phyloP scores from a whole-genome alignment of 208 protist species.

The Crithidia acanthocephali region DNA sequence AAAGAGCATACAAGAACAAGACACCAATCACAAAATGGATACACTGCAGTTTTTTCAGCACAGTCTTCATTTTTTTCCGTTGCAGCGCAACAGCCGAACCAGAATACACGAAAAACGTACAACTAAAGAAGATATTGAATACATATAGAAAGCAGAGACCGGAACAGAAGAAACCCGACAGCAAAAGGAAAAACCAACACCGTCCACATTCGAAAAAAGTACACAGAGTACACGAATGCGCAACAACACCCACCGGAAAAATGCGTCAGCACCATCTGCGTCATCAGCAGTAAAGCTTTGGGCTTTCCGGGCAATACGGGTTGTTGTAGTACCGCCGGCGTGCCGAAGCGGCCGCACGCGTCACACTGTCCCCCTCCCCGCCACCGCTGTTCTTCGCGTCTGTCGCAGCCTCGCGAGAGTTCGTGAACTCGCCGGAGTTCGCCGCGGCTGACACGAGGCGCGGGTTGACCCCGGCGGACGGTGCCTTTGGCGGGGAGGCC shows the following conservation, averaged over 20 bases:
- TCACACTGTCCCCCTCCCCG: not conserved
- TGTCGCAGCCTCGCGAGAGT: too few relatives aligned
- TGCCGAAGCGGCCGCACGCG: not conserved
- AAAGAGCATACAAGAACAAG: too few relatives aligned
- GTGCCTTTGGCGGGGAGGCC: constrained; percentile 1
- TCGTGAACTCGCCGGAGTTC: not conserved
- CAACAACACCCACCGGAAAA: not conserved
- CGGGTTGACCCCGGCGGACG: not conserved
- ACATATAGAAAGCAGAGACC: too few relatives aligned
- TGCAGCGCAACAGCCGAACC: too few relatives aligned
- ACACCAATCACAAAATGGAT: too few relatives aligned
- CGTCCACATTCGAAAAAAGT: not conserved
- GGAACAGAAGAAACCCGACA: too few relatives aligned
- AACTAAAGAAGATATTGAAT: too few relatives aligned
- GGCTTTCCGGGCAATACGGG: constrained; percentile 21
- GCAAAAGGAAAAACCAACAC: too few relatives aligned
- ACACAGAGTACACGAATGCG: not conserved
- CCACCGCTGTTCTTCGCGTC: not conserved
- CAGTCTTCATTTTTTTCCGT: too few relatives aligned
- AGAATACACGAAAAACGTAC: too few relatives aligned
- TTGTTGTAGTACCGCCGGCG: constrained; percentile 33
- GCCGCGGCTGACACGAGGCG: not conserved
- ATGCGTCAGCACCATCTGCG: not conserved
- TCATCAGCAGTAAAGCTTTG: constrained; percentile 27
- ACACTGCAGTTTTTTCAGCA: too few relatives aligned